Base-by-base conservation (phyloP, 768 basidiomycete genomes). In the Neoboletus brunneissimus region DNA sequence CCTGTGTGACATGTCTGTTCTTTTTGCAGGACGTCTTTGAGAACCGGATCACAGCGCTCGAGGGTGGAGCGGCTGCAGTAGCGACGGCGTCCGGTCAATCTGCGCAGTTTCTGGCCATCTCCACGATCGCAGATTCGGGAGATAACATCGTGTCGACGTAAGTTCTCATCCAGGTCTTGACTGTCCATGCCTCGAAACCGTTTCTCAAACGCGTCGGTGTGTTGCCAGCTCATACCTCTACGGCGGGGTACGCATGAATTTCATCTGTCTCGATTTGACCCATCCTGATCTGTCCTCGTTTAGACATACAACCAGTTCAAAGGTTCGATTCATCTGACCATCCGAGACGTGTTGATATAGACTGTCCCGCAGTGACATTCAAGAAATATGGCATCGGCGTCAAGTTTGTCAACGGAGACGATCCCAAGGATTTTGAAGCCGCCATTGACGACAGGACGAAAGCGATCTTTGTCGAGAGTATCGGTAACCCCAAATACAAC, bases 291-390 rank as follows among this genome's bases (percentile, higher is more conserved):
- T n/a, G 15, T 45, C 23, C 18, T 20, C 22, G 13, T 45, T 40
- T 48, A 81, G 81, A 85, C 82, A 2, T 86, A 82, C 68, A 85
- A 82, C 55, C 85, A 84, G 59, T 80, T 87, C 71, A 87, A 86
- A 73, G 79, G 83, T 79, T 46, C 7, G 57, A 12, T 5, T 34
- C 20, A 2, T 18, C 18, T 16, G 1, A 41, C 11, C 25, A 20
- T 40, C 4, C 11, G 1, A 18, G 13, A 10, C 44, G 3, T 12
- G 2, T 25, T 32, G 13, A 44, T 18, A 38, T 31, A 9, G 3
- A 29, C 32, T 3, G 23, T 15, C 5, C 38, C 31, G 38, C 47
- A 83, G 84, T 82, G 7, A 75, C 79, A 42, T 72, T 85, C 60
- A 81, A 82, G 64, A 79, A 81, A 56, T 83, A 67, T 53, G 82